Conservation (phyloP, 2,329 filamentous ascomycete genomes). For the Neurospora sp. region DNA sequence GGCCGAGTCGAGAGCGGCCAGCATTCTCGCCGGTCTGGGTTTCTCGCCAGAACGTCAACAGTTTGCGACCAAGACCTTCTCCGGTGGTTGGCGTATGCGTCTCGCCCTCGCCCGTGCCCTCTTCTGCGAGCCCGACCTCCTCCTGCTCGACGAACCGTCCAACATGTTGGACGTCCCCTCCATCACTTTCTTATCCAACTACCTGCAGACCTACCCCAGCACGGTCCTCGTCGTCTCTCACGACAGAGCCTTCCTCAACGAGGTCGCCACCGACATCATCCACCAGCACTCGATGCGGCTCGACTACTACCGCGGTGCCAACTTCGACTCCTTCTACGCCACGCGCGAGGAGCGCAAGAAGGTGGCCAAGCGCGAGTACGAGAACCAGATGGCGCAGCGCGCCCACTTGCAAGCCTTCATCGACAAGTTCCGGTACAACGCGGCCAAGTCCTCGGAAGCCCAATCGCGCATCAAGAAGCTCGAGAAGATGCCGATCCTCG, state of each 20-base stretch:
- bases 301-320: constrained; percentile 97
- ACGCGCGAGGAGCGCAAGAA: constrained; percentile 96
- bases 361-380: constrained; percentile 92
- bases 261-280: constrained; percentile 97
- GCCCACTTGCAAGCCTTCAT: constrained; percentile 96
- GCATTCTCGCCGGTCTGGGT: constrained; percentile 90
- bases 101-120: constrained; percentile 86
- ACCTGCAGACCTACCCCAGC: constrained; percentile 87
- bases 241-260: constrained; percentile 97
- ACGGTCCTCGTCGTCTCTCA: constrained; percentile 95
- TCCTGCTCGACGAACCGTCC: constrained; percentile 96
- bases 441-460: constrained; percentile 94
- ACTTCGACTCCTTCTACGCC: constrained; percentile 95
- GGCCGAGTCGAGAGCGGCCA: constrained; percentile 88
- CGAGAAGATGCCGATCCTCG: constrained; percentile 89
- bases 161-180: constrained; percentile 99
- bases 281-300: constrained; percentile 95
- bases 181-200: constrained; percentile 94
- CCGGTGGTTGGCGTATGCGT: constrained; percentile 99
- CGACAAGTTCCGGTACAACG: constrained; percentile 99
- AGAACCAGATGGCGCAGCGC: constrained; percentile 92
- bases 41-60: constrained; percentile 92
- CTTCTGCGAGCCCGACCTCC: constrained; percentile 93
- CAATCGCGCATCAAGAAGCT: constrained; percentile 99
- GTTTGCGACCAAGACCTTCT: constrained; percentile 92